Percentiles rank a stretch among this genome's conserved stretches.
Evolutionary conservation across 768 basidiomycete species (phyloP).

Genomic region (Omphalotus guepiniiformis): DNA sequence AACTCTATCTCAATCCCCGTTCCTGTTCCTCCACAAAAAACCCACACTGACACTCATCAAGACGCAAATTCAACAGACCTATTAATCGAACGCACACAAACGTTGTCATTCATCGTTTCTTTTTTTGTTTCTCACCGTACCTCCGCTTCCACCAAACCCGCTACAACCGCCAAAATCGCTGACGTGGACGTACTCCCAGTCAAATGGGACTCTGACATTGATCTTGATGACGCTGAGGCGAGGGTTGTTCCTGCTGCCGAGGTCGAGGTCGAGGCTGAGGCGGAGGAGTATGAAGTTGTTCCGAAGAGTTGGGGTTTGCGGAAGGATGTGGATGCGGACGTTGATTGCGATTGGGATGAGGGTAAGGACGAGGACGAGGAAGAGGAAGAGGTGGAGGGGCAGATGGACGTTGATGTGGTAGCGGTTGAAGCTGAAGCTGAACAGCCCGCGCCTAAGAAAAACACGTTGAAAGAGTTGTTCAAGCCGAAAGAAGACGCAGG

Average conservation of each 20-base stretch:
- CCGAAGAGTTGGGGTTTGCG: background rate
- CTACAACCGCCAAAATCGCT: background rate
- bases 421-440: background rate
- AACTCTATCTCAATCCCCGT: background rate
- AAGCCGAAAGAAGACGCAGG: conserved; percentile 65
- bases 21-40: background rate
- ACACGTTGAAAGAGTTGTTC: conserved; percentile 68
- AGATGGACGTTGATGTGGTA: conserved; percentile 1
- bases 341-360: background rate
- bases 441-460: conserved; percentile 8
- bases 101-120: conserved; percentile 45
- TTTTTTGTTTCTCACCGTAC: conserved; percentile 38
- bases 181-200: conserved; percentile 12
- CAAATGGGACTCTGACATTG: conserved; percentile 11
- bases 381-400: background rate
- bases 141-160: background rate
- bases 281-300: conserved; percentile 11
- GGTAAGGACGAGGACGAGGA: background rate
- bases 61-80: conserved; percentile 25
- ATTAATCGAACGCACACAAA: conserved; percentile 37
- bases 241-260: conserved; percentile 1
- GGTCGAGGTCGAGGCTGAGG: too few species aligned
- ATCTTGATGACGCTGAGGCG: conserved; percentile 3
- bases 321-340: background rate
- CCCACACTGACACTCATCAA: background rate